phyloP scores from a whole-genome alignment of 2,329 filamentous ascomycete species.

The Ilyonectria sp. region DNA sequence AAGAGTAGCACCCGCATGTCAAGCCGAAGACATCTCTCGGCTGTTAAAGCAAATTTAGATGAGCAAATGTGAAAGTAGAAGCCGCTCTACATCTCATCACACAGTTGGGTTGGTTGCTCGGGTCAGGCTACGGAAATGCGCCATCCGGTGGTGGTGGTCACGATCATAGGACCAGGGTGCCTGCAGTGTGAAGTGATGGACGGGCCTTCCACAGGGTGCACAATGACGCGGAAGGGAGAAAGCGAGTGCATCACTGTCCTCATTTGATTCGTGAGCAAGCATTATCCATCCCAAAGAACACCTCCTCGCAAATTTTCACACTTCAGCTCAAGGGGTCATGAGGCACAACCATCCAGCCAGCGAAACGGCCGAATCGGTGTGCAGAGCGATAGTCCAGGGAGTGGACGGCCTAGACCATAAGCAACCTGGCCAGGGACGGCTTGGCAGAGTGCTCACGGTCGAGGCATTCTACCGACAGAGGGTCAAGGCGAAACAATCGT shows the following conservation, averaged over 20 bases:
- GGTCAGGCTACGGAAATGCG: slow-evolving; percentile 18
- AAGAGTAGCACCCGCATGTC: neutral
- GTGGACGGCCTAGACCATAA: slow-evolving; percentile 18
- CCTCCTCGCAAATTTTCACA: neutral
- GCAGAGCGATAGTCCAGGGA: neutral
- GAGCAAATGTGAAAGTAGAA: neutral
- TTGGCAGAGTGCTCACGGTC: slow-evolving; percentile 13
- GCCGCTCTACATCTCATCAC: neutral
- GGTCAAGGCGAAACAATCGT: slow-evolving; percentile 7
- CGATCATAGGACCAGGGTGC: slow-evolving; percentile 28
- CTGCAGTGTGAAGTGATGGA: slow-evolving; percentile 11
- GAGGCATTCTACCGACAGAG: slow-evolving; percentile 18
- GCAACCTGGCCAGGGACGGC: slow-evolving; percentile 4
- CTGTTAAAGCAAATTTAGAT: neutral
- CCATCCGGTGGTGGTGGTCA: slow-evolving; percentile 26
- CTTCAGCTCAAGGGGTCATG: neutral
- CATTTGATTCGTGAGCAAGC: neutral
- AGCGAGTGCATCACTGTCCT: slow-evolving; percentile 3
- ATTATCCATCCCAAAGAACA: neutral
- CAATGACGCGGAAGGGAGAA: neutral
- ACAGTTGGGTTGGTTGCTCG: slow-evolving; percentile 2
- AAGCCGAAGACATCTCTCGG: neutral
- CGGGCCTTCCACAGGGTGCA: neutral
- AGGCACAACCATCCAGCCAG: slow-evolving; percentile 1
- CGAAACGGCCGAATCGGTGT: slow-evolving; percentile 10